Evolutionary conservation across 768 basidiomycete genomes (phyloP).

Genomic region (Sporobolomyces roseus): DNA sequence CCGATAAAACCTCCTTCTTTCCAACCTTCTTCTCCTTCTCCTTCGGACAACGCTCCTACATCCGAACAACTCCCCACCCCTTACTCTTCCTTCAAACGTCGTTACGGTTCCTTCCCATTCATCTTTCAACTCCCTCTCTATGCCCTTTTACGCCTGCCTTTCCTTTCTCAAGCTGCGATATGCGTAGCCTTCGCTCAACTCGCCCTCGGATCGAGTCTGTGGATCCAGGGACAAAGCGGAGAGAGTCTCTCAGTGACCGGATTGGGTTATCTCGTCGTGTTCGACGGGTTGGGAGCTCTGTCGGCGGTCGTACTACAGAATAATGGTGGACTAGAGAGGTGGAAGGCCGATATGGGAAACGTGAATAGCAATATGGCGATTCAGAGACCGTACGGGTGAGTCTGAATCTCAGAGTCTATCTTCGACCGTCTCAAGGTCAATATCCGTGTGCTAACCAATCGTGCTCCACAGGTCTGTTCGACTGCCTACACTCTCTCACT

Average conservation of each 20-base stretch:
- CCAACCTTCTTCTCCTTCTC: background rate
- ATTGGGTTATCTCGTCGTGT: constrained; percentile 92
- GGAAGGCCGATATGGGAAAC: constrained; percentile 31
- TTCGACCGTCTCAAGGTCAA: background rate
- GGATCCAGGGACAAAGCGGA: constrained; percentile 82
- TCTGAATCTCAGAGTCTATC: constrained; percentile 6
- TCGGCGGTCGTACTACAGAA: constrained; percentile 35
- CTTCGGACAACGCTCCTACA: constrained; percentile 10
- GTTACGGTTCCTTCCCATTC: constrained; percentile 24
- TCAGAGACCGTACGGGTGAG: constrained; percentile 63
- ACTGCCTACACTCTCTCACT: constrained; percentile 51
- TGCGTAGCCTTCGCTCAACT: constrained; percentile 45
- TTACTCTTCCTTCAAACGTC: no score
- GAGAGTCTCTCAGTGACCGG: constrained; percentile 85
- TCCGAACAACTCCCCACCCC: background rate
- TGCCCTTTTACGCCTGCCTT: constrained; percentile 28
- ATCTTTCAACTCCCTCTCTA: constrained; percentile 30
- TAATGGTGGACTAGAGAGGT: constrained; percentile 23
- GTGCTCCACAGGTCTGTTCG: constrained; percentile 33
- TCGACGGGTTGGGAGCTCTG: constrained; percentile 57
- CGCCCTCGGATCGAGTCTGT: constrained; percentile 57
- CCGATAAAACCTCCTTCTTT: no score
- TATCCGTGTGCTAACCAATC: background rate
- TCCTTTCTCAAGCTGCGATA: constrained; percentile 22
- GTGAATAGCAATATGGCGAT: constrained; percentile 44